Base-by-base conservation (phyloP, 2,329 filamentous ascomycete species). In the Shiraia sp. region DNA sequence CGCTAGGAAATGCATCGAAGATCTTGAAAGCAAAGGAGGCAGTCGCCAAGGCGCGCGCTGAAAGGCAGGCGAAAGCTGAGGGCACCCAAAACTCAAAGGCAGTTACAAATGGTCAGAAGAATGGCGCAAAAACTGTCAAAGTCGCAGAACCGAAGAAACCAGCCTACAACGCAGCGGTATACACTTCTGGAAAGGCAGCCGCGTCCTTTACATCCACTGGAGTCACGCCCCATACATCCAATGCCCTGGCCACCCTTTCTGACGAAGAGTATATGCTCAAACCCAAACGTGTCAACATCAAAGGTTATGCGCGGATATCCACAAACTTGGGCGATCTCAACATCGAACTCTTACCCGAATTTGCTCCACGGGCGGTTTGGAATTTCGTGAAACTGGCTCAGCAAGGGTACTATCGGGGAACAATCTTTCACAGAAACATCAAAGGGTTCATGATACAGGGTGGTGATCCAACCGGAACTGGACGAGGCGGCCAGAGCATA, bases 191-290 rank as follows among this genome's bases (percentile, higher is more conserved):
- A 39, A 83, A 83, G 58, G 90, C 93, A 3, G 93, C 93, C 1
- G 92, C 92, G 6, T 95, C 90, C 48, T 95, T 97, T 70, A 99
- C 93, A 6, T 95, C 88, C 56, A 99, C 93, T 0, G 92, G 93
- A 4, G 73, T 99, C 36, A 96, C 92, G 0, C 91, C 91, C 0
- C 88, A 95, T 64, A 99, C 93, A 0, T 91, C 88, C 40, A 87
- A 83, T 55, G 90, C 95, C 61, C 81, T 91, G 39, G 92, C 93
- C 3, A 75, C 95, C 32, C 79, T 99, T 32, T 89, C 87, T 1
- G 90, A 96, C 50, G 93, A 99, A 72, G 91, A 97, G 65, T 99
- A 92, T 71, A 95, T 99, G 88, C 79, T 99, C 39, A 90, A 89
- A 68, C 90, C 91, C 6, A 88, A 86, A 59, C 83, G 90, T 28